Base-by-base conservation (phyloP, 2,329 filamentous ascomycete genomes). In the Cladosporium cucumerinum region DNA sequence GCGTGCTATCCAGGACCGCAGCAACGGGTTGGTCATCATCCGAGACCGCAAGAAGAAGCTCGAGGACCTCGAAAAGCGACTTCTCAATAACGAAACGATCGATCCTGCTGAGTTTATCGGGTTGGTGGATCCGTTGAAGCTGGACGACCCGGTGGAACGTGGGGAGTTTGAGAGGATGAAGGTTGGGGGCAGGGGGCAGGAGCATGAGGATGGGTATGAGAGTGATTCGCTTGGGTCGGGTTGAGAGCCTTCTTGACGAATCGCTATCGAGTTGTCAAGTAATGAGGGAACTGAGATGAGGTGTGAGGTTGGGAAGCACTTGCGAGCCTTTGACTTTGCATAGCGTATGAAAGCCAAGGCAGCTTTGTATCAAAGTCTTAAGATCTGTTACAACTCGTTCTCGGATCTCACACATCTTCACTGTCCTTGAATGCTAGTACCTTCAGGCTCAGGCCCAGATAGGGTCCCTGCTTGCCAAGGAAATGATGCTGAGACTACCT, bases 21-120 rank as follows among this genome's bases (percentile, higher is more conserved):
- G 49, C n/a, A 28, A 62, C 11, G 60, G 49, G 23, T 14, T 62
- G 10, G 34, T 54, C 49, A 39, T 62, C 58, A 61, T 61, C n/a
- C 26, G 58, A 46, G 43, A 49, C 43, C 46, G 58, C 16, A 25
- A 48, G 36, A 57, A 21, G 32, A 34, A 57, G 30, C 28, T 57
- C 14, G n/a, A 23, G 2, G 32, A 34, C 3, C 54, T 57, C n/a
- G 54, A 57, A n/a, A 39, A 11, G 11, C 21, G 32, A 21, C 2
- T 54, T 5, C 28, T 21, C 3, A 23, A 23, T 32, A 8, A 23
- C 10, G 54, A 58, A 36, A 4, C 18, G 6, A 23, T 58, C 16
- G 55, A 28, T 16, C 14, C 14, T 3, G 34, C 11, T 12, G 55
- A 46, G 32, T 11, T 58, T 46, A 18, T 51, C 5, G 28, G 34